phyloP scores from a whole-genome alignment of 2,329 filamentous ascomycete genomes.

The Aspergillus caelatus region DNA sequence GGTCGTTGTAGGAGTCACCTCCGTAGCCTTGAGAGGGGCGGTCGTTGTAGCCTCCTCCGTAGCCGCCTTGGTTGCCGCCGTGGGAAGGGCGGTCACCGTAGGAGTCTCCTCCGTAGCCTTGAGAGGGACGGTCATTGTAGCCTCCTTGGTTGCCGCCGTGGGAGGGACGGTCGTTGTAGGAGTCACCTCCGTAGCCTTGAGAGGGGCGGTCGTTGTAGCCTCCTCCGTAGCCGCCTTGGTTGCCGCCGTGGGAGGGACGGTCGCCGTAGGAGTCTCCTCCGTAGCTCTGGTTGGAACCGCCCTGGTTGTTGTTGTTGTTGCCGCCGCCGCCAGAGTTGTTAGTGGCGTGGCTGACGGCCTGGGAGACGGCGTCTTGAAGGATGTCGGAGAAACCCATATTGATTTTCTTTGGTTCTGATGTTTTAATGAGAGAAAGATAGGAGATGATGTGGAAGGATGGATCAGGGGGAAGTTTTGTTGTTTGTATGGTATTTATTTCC shows the following conservation, averaged over 20 bases:
- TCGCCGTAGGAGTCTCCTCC: background rate
- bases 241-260: background rate
- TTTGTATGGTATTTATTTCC: constrained; percentile 6
- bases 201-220: background rate
- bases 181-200: background rate
- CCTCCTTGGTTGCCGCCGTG: background rate
- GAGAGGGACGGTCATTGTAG: background rate
- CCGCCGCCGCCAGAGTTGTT: background rate
- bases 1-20: background rate
- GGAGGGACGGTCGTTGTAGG: background rate
- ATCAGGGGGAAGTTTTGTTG: background rate
- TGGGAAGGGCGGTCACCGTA: background rate
- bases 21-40: background rate
- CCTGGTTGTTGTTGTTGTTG: constrained; percentile 1
- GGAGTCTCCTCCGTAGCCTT: background rate
- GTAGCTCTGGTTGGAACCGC: background rate
- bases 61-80: background rate
- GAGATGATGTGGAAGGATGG: background rate
- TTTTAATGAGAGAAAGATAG: background rate
- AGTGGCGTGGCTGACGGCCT: background rate
- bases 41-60: background rate
- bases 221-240: background rate
- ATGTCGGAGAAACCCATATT: constrained; percentile 29
- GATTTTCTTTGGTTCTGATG: background rate
- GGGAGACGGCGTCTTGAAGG: constrained; percentile 18